Conservation (phyloP, 805 yeast genomes). For the Yamadazyma scolyti region DNA sequence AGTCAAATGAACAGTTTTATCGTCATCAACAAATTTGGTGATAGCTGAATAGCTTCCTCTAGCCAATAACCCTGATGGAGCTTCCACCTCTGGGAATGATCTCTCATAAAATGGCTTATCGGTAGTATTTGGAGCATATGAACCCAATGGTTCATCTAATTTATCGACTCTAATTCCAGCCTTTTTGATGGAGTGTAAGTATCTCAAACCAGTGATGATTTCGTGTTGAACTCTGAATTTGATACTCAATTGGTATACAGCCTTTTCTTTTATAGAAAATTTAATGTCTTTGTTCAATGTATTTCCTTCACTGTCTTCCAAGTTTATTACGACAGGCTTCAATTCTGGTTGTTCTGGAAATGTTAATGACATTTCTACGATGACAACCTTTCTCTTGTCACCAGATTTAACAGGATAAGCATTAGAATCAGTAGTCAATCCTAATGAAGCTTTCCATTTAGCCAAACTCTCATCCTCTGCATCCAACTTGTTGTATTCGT, state of each 20-base stretch:
- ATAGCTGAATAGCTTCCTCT: slow-evolving; percentile 81
- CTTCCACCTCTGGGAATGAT: slow-evolving; percentile 62
- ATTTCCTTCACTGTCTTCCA: slow-evolving; percentile 56
- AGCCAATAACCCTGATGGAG: slow-evolving; percentile 86
- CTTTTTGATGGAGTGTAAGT: slow-evolving; percentile 79
- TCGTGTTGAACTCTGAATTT: slow-evolving; percentile 86
- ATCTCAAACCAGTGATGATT: slow-evolving; percentile 85
- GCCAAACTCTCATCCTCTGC: slow-evolving; percentile 87
- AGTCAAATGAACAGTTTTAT: slow-evolving; percentile 65
- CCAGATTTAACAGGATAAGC: slow-evolving; percentile 64
- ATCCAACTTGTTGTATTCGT: slow-evolving; percentile 77
- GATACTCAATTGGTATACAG: slow-evolving; percentile 67
- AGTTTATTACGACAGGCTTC: slow-evolving; percentile 61
- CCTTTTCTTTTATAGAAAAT: slow-evolving; percentile 74
- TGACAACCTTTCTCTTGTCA: slow-evolving; percentile 74
- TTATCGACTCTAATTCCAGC: slow-evolving; percentile 86
- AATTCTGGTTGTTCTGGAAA: slow-evolving; percentile 58
- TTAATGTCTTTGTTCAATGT: slow-evolving; percentile 59
- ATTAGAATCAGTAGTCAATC: slow-evolving; percentile 54
- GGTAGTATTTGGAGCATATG: slow-evolving; percentile 83
- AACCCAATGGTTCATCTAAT: slow-evolving; percentile 83
- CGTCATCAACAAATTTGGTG: slow-evolving; percentile 85
- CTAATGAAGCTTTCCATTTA: slow-evolving; percentile 89
- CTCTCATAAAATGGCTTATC: slow-evolving; percentile 73
- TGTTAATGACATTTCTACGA: slow-evolving; percentile 67